A percentile compares a stretch with the other conserved stretches of the same genome.
Conservation (phyloP, 495 filamentous ascomycete genomes). For the Physcia stellaris region DNA sequence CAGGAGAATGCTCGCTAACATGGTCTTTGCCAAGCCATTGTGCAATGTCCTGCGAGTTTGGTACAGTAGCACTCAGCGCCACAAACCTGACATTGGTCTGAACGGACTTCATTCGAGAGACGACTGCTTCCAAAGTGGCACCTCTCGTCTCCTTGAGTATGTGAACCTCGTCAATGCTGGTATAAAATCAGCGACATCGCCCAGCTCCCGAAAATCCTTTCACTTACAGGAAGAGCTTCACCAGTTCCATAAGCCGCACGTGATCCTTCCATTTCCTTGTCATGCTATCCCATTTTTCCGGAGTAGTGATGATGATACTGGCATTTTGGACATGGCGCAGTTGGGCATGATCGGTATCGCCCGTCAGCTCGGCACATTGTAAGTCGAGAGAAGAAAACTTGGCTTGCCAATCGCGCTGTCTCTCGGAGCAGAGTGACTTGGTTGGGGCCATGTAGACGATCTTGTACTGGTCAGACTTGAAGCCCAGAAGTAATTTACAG, state of each 20-base stretch:
- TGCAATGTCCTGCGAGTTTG: constrained; percentile 84
- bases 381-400: constrained; percentile 70
- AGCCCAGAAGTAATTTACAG: constrained; percentile 53
- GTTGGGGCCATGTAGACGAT: constrained; percentile 93
- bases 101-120: constrained; percentile 91
- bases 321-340: constrained; percentile 64
- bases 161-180: constrained; percentile 97
- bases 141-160: constrained; percentile 83
- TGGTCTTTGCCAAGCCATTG: constrained; percentile 78
- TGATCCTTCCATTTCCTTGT: constrained; percentile 95
- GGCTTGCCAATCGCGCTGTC: constrained; percentile 67
- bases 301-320: constrained; percentile 88
- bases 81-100: constrained; percentile 80
- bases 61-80: constrained; percentile 84
- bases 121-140: constrained; percentile 86
- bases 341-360: constrained; percentile 70
- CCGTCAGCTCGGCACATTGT: constrained; percentile 75
- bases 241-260: constrained; percentile 62
- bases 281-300: constrained; percentile 98
- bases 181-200: too few species aligned
- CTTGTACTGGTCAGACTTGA: constrained; percentile 63
- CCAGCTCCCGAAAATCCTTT: too few species aligned
- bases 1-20: constrained; percentile 51
- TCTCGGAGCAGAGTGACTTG: constrained; percentile 81
- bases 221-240: constrained; percentile 82